A percentile compares a stretch with the other conserved stretches of the same genome.
Evolutionary conservation across 306 rosid genomes (phyloP).

Genomic region (Medicago arabica): DNA sequence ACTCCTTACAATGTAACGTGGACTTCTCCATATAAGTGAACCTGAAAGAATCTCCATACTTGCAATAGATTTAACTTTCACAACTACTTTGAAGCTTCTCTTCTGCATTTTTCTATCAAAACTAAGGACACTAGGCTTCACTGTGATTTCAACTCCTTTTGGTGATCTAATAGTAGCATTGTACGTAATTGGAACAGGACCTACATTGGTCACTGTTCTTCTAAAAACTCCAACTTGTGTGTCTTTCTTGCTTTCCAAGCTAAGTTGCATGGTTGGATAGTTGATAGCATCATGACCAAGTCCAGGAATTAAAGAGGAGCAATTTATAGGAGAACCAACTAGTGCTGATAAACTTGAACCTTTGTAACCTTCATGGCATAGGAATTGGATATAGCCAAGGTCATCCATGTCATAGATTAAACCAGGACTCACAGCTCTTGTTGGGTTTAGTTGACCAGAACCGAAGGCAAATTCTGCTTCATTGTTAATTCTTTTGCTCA

Average conservation of each 20-base stretch:
- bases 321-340: slow-evolving; percentile 63
- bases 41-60: slow-evolving; percentile 58
- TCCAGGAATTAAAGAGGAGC: slow-evolving; percentile 73
- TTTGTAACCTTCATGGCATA: slow-evolving; percentile 77
- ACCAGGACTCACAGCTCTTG: slow-evolving; percentile 74
- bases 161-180: slow-evolving; percentile 70
- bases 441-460: slow-evolving; percentile 80
- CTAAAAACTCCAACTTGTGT: slow-evolving; percentile 54
- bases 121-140: slow-evolving; percentile 54
- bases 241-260: slow-evolving; percentile 43
- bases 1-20: slow-evolving; percentile 64
- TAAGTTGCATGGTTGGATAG: slow-evolving; percentile 79
- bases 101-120: slow-evolving; percentile 57
- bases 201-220: slow-evolving; percentile 82
- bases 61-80: slow-evolving; percentile 60
- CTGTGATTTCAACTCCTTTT: slow-evolving; percentile 68
- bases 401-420: slow-evolving; percentile 76
- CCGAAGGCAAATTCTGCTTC: slow-evolving; percentile 89
- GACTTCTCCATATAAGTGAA: slow-evolving; percentile 66
- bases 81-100: slow-evolving; percentile 73
- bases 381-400: slow-evolving; percentile 66
- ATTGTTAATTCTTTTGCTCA: slow-evolving; percentile 61
- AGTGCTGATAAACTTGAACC: slow-evolving; percentile 54
- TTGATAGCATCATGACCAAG: slow-evolving; percentile 84
- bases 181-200: slow-evolving; percentile 57